Evolutionary conservation across 73 alveolate species (phyloP).

Genomic region (Loxodes magnus): DNA sequence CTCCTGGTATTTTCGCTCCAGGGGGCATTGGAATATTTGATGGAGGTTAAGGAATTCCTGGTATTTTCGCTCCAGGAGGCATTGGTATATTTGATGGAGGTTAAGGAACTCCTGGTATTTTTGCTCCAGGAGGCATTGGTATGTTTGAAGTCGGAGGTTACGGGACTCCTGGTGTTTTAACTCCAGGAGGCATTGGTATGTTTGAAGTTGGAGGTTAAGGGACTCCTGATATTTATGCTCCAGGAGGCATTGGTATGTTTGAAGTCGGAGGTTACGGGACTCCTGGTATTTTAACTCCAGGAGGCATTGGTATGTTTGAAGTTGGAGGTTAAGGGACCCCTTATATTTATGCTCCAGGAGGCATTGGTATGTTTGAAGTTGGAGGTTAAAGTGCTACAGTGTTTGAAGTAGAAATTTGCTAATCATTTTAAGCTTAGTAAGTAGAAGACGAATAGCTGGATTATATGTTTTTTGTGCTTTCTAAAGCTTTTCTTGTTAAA

Average conservation of each 20-base stretch:
- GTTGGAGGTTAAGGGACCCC: too few species aligned
- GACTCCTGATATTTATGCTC: slow-evolving; percentile 10
- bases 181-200: slow-evolving; percentile 20
- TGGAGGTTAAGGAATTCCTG: slow-evolving; percentile 7
- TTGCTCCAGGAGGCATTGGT: slow-evolving; percentile 16
- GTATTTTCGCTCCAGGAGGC: slow-evolving; percentile 25
- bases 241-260: slow-evolving; percentile 15
- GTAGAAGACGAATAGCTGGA: too few species aligned
- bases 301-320: slow-evolving; percentile 15
- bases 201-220: slow-evolving; percentile 22
- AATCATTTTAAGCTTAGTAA: too few species aligned
- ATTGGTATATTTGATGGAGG: slow-evolving; percentile 16
- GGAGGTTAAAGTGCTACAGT: too few species aligned
- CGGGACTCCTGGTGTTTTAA: slow-evolving; percentile 23
- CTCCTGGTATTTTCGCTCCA: slow-evolving; percentile 16
- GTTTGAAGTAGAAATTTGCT: too few species aligned
- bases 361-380: too few species aligned
- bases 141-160: slow-evolving; percentile 16
- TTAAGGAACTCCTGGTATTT: slow-evolving; percentile 8
- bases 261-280: slow-evolving; percentile 17
- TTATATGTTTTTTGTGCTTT: too few species aligned
- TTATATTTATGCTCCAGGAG: too few species aligned
- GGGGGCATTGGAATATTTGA: slow-evolving; percentile 29
- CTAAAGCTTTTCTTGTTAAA: too few species aligned
- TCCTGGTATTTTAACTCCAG: not conserved